phyloP scores from a whole-genome alignment of 805 yeast genomes.

The Osmozyma mogii region DNA sequence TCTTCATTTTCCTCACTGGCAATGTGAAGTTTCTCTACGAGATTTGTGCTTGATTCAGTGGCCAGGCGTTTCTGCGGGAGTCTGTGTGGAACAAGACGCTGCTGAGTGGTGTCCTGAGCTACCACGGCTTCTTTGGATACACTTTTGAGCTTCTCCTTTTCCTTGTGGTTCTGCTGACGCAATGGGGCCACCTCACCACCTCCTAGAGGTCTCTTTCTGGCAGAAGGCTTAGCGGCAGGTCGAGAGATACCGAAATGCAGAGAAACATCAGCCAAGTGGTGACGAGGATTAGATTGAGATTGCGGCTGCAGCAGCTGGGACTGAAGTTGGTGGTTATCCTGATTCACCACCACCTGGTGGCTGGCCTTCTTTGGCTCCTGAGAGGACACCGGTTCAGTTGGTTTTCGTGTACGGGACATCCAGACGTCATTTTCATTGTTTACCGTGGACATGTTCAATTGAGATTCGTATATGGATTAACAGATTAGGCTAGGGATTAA shows the following conservation, averaged over 20 bases:
- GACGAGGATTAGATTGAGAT: constrained; percentile 11
- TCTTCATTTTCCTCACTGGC: constrained; percentile 3
- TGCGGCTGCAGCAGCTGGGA: constrained; percentile 1
- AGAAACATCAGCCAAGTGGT: constrained; percentile 32
- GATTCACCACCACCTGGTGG: background rate
- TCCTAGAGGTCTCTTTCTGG: constrained; percentile 26
- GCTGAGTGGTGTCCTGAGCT: background rate
- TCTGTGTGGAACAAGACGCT: constrained; percentile 20
- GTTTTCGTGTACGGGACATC: constrained; percentile 19
- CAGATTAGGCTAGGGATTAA: too few species aligned
- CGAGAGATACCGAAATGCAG: constrained; percentile 23
- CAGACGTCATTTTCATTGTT: constrained; percentile 36
- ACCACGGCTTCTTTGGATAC: background rate
- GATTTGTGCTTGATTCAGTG: constrained; percentile 44
- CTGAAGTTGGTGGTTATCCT: background rate
- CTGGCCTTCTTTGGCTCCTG: constrained; percentile 6
- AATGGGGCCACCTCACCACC: constrained; percentile 25
- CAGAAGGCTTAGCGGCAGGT: constrained; percentile 4
- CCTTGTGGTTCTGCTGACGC: constrained; percentile 12
- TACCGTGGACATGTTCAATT: constrained; percentile 12
- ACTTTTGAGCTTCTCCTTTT: background rate
- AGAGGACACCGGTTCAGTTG: background rate
- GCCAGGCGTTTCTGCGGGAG: constrained; percentile 47
- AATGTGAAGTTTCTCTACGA: constrained; percentile 10
- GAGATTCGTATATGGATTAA: too few species aligned